Evolutionary conservation across 371 early-diverging fungal species (phyloP), one percentile per base, ranked within the genome.

Genomic region (Saksenaea vasiformis): DNA sequence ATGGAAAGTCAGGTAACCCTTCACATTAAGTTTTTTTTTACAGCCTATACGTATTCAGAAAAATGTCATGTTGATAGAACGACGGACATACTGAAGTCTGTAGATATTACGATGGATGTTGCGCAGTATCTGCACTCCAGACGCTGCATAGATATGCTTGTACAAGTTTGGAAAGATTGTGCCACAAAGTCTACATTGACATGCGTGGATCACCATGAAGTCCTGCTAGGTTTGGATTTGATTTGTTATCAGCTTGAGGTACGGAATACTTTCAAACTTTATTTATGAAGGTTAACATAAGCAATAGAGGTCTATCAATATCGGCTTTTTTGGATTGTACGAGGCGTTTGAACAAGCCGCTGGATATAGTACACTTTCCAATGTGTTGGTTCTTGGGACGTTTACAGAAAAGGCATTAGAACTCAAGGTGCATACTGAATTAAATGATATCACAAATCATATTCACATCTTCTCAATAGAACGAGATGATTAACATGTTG

Each of bases 261-360:
- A 72, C 19, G 3, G 4, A 24, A 5, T 19, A 5, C 34, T 10
- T 26, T n/a, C n/a, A n/a, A 5, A 5, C 36, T 17, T 58, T 7
- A 4, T 17, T 38, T 36, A 37, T 1, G 19, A 36, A 31, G 1
- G 27, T n/a, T 13, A 26, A 28, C 24, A 14, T 26, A 44, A 57
- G 43, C 51, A 27, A 24, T 60, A 61, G 67, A 24, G 61, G 44
- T 70, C 73, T 7, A 37, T 73, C 10, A 61, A 64, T n/a, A 51
- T 67, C 0, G 66, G 72, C 57, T 78, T 74, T 14, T 69, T 65
- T 26, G 77, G 75, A 22, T 65, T 84, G 26, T 69, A 78, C 64
- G 80, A 84, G 34, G 76, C 75, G 22, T 78, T 84, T 61, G 72
- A 72, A 34, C 71, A 71, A 28, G 66, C 71, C 35, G 68, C 74